Percentiles rank a stretch among this genome's conserved stretches.
Conservation (phyloP, 129 eudicot species). For the Lactuca sativa region DNA sequence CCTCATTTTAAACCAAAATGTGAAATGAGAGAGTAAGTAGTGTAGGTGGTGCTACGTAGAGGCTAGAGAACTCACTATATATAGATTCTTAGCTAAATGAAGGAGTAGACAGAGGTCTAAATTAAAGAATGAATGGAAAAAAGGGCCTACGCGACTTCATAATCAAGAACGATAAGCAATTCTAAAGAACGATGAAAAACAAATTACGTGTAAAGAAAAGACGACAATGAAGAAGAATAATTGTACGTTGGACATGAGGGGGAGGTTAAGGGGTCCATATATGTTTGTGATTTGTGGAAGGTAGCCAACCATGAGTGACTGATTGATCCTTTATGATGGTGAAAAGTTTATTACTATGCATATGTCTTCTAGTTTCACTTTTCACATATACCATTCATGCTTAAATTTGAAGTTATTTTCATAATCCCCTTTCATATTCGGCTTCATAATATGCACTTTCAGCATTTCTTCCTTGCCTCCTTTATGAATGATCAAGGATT, state of each 20-base stretch:
- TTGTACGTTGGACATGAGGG: conserved; percentile 20
- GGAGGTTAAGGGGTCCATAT: conserved; percentile 30
- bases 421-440: not conserved
- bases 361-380: conserved; percentile 25
- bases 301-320: conserved; percentile 39
- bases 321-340: conserved; percentile 34
- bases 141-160: conserved; percentile 12
- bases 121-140: conserved; percentile 18
- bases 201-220: conserved; percentile 33
- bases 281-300: conserved; percentile 35
- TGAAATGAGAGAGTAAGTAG: conserved; percentile 5
- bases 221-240: conserved; percentile 27
- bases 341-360: conserved; percentile 26
- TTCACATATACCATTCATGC: conserved; percentile 1
- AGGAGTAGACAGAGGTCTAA: not conserved
- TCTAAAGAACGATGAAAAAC: not conserved
- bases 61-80: conserved; percentile 29
- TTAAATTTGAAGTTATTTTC: not conserved
- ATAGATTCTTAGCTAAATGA: conserved; percentile 22
- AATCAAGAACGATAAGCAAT: conserved; percentile 3
- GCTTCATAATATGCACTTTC: not conserved
- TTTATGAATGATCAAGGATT: no score
- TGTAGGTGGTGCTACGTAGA: conserved; percentile 32
- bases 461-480: not conserved
- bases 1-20: conserved; percentile 23